Conservation (phyloP, 345 rosid genomes). For the Iberis pinnata region DNA sequence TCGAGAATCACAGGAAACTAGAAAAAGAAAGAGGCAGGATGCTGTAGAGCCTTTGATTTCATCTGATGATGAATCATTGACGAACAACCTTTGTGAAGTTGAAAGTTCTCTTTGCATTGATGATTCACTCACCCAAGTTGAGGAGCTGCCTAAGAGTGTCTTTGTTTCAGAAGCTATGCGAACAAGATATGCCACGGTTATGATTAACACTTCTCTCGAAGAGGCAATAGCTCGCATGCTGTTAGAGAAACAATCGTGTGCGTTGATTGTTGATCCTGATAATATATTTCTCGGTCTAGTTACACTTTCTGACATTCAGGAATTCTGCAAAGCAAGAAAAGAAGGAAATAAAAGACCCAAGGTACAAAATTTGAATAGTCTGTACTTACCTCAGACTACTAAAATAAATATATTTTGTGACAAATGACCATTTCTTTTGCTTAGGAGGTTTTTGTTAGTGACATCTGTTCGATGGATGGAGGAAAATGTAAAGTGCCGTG, state of each 20-base stretch:
- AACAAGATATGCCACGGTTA: conserved; percentile 64
- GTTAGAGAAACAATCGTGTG: conserved; percentile 81
- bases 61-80: conserved; percentile 33
- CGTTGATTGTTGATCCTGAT: conserved; percentile 59
- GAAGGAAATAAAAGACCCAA: conserved; percentile 35
- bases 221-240: conserved; percentile 83
- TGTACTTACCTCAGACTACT: not conserved
- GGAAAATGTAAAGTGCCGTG: conserved; percentile 51
- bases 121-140: conserved; percentile 33
- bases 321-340: conserved; percentile 42
- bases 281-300: conserved; percentile 57
- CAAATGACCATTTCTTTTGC: conserved; percentile 13
- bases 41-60: conserved; percentile 29
- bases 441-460: conserved; percentile 58
- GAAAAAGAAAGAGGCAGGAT: conserved; percentile 27
- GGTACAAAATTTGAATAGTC: conserved; percentile 32
- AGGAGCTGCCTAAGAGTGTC: conserved; percentile 40
- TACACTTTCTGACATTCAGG: conserved; percentile 58
- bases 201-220: conserved; percentile 52
- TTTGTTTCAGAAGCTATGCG: conserved; percentile 87
- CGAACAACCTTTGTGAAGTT: conserved; percentile 62
- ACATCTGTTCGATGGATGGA: conserved; percentile 46
- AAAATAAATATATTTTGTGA: conserved; percentile 6
- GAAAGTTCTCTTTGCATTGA: conserved; percentile 85
- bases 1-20: conserved; percentile 34